Percentiles rank a stretch among this genome's conserved stretches.
These are phyloP conservation scores for Selenicereus undatus DNA, from an alignment of 148 eudicot genomes.

Conservation along the genomic window DNA sequence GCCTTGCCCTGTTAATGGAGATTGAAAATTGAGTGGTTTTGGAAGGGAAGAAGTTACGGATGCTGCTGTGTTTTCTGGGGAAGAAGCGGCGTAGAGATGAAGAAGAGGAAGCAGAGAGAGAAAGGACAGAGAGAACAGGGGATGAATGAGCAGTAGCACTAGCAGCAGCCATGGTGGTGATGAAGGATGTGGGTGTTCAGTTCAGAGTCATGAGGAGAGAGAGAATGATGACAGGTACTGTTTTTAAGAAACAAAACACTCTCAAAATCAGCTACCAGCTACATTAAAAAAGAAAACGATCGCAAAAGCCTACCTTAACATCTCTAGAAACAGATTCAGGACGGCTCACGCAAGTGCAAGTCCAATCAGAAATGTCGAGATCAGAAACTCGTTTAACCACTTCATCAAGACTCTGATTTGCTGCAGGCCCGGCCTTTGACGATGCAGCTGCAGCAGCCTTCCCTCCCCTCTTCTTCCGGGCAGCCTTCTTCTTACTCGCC, in stretches of 20 bases:
- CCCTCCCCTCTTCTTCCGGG: slow-evolving; percentile 88
- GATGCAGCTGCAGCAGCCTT: slow-evolving; percentile 55
- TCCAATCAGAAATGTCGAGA: slow-evolving; percentile 77
- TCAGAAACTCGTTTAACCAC: slow-evolving; percentile 43
- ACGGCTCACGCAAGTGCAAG: slow-evolving; percentile 82
- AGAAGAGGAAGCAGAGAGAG: slow-evolving; percentile 24
- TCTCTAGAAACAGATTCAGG: slow-evolving; percentile 90
- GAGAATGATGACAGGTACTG: not conserved
- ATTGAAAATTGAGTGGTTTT: slow-evolving; percentile 3
- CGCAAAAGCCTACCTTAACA: slow-evolving; percentile 57
- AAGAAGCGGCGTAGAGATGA: slow-evolving; percentile 19
- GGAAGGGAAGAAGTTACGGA: not conserved
- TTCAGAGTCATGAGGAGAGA: not conserved
- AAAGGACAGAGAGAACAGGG: slow-evolving; percentile 15
- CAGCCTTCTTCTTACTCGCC: slow-evolving; percentile 98
- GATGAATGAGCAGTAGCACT: slow-evolving; percentile 23
- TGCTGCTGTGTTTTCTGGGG: slow-evolving; percentile 2
- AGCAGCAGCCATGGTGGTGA: slow-evolving; percentile 20
- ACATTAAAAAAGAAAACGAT: not conserved
- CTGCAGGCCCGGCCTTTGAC: slow-evolving; percentile 36
- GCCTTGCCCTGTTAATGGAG: not conserved
- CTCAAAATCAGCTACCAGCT: not conserved
- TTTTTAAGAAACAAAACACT: not conserved
- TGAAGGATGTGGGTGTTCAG: not conserved
- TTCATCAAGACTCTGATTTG: slow-evolving; percentile 33